phyloP scores from a whole-genome alignment of 2,329 filamentous ascomycete species.

The Zymoseptoria crescenta region DNA sequence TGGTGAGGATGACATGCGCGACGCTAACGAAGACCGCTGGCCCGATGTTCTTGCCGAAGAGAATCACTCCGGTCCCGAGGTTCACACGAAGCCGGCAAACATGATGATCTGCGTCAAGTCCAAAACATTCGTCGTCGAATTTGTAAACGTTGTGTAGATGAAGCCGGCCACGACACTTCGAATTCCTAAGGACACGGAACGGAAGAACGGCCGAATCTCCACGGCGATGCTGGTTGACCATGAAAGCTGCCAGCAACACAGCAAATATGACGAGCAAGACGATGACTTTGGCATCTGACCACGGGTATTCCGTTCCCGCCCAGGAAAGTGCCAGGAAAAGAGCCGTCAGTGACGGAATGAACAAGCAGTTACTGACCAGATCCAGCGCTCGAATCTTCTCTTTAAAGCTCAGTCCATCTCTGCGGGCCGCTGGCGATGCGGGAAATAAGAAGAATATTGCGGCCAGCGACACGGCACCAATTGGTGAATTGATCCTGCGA shows the following conservation, averaged over 20 bases:
- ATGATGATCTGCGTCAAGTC: constrained; percentile 22
- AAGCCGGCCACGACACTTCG: constrained; percentile 20
- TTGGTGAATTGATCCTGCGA: constrained; percentile 31
- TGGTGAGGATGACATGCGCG: constrained; percentile 18
- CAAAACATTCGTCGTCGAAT: background rate
- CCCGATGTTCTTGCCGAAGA: constrained; percentile 25
- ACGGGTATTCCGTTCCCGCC: constrained; percentile 32
- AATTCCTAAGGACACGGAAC: constrained; percentile 25
- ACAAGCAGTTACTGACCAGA: constrained; percentile 26
- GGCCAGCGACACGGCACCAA: constrained; percentile 19
- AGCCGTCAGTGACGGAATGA: constrained; percentile 27
- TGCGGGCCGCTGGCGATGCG: constrained; percentile 6
- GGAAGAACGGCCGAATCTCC: constrained; percentile 30
- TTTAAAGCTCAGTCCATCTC: constrained; percentile 2
- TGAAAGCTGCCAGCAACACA: constrained; percentile 28
- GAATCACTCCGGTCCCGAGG: constrained; percentile 26
- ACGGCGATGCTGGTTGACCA: constrained; percentile 24
- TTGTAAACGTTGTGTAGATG: constrained; percentile 9
- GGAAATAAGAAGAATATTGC: constrained; percentile 4
- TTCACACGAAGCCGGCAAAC: constrained; percentile 23
- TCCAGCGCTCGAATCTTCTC: constrained; percentile 25
- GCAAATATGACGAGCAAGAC: constrained; percentile 28
- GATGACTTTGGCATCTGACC: constrained; percentile 29
- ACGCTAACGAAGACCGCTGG: constrained; percentile 14
- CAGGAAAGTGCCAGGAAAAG: constrained; percentile 28